Conservation (phyloP, 1,284 basidiomycete genomes). For the Ustilago trichophora region DNA sequence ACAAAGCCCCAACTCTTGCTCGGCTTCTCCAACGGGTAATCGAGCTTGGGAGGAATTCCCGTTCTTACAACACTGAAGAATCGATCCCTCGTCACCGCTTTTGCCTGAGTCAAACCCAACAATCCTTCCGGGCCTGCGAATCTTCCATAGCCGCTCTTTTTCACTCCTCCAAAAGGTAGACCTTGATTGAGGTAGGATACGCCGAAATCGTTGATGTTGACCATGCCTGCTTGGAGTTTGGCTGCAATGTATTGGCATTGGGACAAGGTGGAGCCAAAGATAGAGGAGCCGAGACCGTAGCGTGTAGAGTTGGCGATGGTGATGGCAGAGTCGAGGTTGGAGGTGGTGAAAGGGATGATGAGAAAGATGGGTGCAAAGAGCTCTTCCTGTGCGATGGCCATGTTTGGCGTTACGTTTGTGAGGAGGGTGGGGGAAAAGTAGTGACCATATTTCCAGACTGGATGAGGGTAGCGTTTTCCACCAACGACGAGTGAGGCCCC, state of each 20-base stretch:
- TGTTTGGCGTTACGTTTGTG: slow-evolving; percentile 75
- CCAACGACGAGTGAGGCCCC: slow-evolving; percentile 80
- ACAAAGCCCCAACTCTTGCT: slow-evolving; percentile 33
- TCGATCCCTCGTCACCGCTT: slow-evolving; percentile 84
- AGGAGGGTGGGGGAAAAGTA: slow-evolving; percentile 91
- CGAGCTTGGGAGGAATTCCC: slow-evolving; percentile 74
- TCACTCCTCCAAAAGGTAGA: slow-evolving; percentile 90
- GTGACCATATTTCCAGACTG: slow-evolving; percentile 73
- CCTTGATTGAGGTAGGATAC: slow-evolving; percentile 91
- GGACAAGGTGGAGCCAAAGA: slow-evolving; percentile 85
- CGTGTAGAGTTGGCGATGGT: slow-evolving; percentile 83
- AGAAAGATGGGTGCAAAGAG: slow-evolving; percentile 63
- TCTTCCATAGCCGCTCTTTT: slow-evolving; percentile 67
- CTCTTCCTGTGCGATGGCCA: slow-evolving; percentile 62
- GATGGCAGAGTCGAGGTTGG: slow-evolving; percentile 84
- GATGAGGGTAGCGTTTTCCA: slow-evolving; percentile 74
- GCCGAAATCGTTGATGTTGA: slow-evolving; percentile 86
- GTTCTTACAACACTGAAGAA: slow-evolving; percentile 85
- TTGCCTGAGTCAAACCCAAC: slow-evolving; percentile 82
- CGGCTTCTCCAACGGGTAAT: slow-evolving; percentile 61
- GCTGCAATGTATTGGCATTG: slow-evolving; percentile 81
- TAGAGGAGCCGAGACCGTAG: slow-evolving; percentile 92
- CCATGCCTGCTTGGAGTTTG: slow-evolving; percentile 89
- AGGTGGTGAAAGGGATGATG: slow-evolving; percentile 68
- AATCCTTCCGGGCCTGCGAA: slow-evolving; percentile 84